These are phyloP conservation scores for Camellia oleifera DNA, from an alignment of 179 eudicot species.

Conservation along the genomic window DNA sequence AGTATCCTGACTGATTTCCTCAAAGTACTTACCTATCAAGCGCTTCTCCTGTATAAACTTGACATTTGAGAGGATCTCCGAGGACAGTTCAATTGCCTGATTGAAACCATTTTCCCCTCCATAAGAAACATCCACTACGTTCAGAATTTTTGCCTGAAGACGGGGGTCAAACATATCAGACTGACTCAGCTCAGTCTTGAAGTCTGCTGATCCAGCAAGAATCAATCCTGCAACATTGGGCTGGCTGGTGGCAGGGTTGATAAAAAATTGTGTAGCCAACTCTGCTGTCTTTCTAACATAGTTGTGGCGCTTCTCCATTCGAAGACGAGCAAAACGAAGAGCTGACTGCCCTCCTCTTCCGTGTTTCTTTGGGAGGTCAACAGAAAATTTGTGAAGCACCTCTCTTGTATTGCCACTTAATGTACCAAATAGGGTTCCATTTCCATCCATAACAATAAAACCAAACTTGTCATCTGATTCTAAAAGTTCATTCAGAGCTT, in stretches of 20 bases:
- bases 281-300: slow-evolving; percentile 83
- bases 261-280: slow-evolving; percentile 67
- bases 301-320: slow-evolving; percentile 79
- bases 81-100: slow-evolving; percentile 66
- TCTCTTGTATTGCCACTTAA: slow-evolving; percentile 76
- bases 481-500: slow-evolving; percentile 26
- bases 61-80: slow-evolving; percentile 29
- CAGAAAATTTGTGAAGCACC: slow-evolving; percentile 72
- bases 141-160: slow-evolving; percentile 61
- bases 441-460: slow-evolving; percentile 70
- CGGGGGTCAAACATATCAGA: slow-evolving; percentile 87
- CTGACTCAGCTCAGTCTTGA: slow-evolving; percentile 74
- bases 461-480: slow-evolving; percentile 49
- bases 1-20: slow-evolving; percentile 29
- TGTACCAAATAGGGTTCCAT: slow-evolving; percentile 76
- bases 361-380: slow-evolving; percentile 77
- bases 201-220: slow-evolving; percentile 81
- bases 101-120: slow-evolving; percentile 72
- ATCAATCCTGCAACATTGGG: slow-evolving; percentile 72
- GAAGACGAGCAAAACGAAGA: slow-evolving; percentile 75
- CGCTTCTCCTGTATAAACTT: slow-evolving; percentile 30
- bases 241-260: slow-evolving; percentile 73
- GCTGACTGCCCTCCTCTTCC: slow-evolving; percentile 89
- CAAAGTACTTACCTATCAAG: slow-evolving; percentile 28
- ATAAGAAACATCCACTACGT: slow-evolving; percentile 73